These are phyloP conservation scores for Xylaria sp. DNA, from an alignment of 2,329 filamentous ascomycete genomes.

Conservation along the genomic window DNA sequence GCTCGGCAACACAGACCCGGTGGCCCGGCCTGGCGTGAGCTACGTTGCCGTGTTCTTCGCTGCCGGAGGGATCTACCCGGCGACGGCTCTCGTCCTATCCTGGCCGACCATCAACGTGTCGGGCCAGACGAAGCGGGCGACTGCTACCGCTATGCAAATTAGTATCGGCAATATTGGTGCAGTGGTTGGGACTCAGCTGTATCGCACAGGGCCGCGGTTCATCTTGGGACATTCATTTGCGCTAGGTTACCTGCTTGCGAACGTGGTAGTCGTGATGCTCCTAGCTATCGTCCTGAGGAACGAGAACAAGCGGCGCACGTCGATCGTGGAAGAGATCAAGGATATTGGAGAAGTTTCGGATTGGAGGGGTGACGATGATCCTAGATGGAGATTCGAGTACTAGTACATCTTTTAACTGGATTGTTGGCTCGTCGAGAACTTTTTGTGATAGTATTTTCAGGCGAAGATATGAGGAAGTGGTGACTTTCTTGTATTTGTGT, in stretches of 20 bases:
- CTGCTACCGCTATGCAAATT: conserved; percentile 77
- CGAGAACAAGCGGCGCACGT: conserved; percentile 67
- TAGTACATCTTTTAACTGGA: conserved; percentile 42
- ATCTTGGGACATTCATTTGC: conserved; percentile 75
- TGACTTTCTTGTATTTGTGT: conserved; percentile 6
- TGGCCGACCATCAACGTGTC: conserved; percentile 80
- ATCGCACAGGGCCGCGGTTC: conserved; percentile 71
- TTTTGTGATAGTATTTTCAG: background rate
- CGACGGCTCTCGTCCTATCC: conserved; percentile 70
- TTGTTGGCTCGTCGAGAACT: background rate
- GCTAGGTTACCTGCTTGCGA: conserved; percentile 70
- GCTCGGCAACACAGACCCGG: conserved; percentile 61
- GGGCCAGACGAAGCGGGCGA: conserved; percentile 75
- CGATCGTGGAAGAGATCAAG: conserved; percentile 56
- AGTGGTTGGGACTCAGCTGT: conserved; percentile 76
- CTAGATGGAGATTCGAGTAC: conserved; percentile 74
- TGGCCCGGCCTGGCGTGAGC: conserved; percentile 63
- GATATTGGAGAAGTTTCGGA: conserved; percentile 63
- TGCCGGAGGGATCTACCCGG: conserved; percentile 74
- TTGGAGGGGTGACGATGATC: conserved; percentile 71
- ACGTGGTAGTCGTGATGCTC: conserved; percentile 63
- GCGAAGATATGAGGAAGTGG: background rate
- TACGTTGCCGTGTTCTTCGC: conserved; percentile 73
- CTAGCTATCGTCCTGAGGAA: conserved; percentile 65
- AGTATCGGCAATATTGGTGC: conserved; percentile 76